phyloP scores from a whole-genome alignment of 768 basidiomycete genomes.

The Boletales sp. region DNA sequence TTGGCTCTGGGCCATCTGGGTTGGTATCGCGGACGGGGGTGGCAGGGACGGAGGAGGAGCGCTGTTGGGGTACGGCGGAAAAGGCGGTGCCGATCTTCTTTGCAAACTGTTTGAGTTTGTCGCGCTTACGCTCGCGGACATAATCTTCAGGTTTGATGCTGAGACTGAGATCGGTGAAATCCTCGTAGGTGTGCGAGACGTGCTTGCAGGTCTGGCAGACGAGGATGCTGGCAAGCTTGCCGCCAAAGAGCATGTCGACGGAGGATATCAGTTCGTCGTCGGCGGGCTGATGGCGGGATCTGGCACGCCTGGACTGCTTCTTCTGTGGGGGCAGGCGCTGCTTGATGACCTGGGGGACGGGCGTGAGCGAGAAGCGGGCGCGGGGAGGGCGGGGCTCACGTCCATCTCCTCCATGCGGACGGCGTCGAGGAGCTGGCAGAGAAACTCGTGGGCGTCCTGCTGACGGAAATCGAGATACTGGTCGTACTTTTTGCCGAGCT shows the following conservation, averaged over 20 bases:
- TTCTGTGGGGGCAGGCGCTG: constrained; percentile 49
- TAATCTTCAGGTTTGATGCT: constrained; percentile 85
- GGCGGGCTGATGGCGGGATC: constrained; percentile 21
- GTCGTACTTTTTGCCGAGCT: constrained; percentile 81
- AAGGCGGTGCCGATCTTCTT: constrained; percentile 45
- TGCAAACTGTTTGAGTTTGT: constrained; percentile 71
- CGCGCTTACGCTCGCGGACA: constrained; percentile 66
- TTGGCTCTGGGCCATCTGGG: constrained; percentile 29
- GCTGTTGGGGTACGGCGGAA: constrained; percentile 33
- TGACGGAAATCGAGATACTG: constrained; percentile 95
- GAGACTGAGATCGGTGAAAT: constrained; percentile 91
- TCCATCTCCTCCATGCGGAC: constrained; percentile 96
- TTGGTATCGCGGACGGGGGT: constrained; percentile 29
- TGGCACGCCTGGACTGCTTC: constrained; percentile 16
- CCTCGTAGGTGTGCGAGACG: constrained; percentile 75
- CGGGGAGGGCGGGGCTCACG: constrained; percentile 38
- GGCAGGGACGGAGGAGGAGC: constrained; percentile 60
- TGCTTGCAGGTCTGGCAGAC: constrained; percentile 94
- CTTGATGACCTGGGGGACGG: constrained; percentile 65
- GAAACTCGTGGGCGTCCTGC: constrained; percentile 93
- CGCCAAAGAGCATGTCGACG: constrained; percentile 88
- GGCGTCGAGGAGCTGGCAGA: constrained; percentile 84
- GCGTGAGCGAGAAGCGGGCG: background rate
- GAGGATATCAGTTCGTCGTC: constrained; percentile 60
- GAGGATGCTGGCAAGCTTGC: constrained; percentile 83